Conservation (phyloP, 805 yeast genomes). For the Maudiozyma turicensis region DNA sequence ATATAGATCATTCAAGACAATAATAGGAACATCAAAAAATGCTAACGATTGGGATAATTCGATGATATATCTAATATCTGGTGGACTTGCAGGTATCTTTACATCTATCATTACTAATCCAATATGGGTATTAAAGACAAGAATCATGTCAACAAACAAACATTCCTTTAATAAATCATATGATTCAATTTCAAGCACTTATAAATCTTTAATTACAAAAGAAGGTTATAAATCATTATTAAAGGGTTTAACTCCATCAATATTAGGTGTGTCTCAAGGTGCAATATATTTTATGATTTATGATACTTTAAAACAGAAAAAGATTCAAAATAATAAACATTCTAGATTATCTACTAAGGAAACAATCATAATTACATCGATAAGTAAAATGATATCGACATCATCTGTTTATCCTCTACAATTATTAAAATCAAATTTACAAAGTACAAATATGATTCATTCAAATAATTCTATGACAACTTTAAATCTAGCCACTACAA, state of each 20-base stretch:
- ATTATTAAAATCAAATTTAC: constrained; percentile 68
- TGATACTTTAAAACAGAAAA: constrained; percentile 52
- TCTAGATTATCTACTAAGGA: constrained; percentile 38
- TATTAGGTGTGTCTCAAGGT: constrained; percentile 81
- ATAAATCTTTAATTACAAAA: constrained; percentile 34
- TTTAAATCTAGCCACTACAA: constrained; percentile 27
- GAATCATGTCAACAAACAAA: constrained; percentile 52
- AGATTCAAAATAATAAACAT: constrained; percentile 5
- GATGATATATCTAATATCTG: constrained; percentile 41
- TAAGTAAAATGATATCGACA: constrained; percentile 61
- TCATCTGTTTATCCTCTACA: constrained; percentile 74
- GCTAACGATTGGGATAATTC: constrained; percentile 14
- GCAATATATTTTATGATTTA: constrained; percentile 81
- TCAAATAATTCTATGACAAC: constrained; percentile 16
- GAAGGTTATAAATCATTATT: constrained; percentile 61
- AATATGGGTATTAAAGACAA: constrained; percentile 88
- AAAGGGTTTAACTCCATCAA: constrained; percentile 65
- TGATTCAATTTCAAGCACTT: constrained; percentile 47
- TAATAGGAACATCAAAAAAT: constrained; percentile 11
- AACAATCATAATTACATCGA: constrained; percentile 56
- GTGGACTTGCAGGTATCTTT: constrained; percentile 61
- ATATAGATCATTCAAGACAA: constrained; percentile 53
- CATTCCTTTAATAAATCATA: constrained; percentile 29
- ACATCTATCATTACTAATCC: constrained; percentile 83
- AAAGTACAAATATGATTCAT: constrained; percentile 33